phyloP scores from a whole-genome alignment of 2,329 filamentous ascomycete species.

The Berkeleyomyces rouxiae region DNA sequence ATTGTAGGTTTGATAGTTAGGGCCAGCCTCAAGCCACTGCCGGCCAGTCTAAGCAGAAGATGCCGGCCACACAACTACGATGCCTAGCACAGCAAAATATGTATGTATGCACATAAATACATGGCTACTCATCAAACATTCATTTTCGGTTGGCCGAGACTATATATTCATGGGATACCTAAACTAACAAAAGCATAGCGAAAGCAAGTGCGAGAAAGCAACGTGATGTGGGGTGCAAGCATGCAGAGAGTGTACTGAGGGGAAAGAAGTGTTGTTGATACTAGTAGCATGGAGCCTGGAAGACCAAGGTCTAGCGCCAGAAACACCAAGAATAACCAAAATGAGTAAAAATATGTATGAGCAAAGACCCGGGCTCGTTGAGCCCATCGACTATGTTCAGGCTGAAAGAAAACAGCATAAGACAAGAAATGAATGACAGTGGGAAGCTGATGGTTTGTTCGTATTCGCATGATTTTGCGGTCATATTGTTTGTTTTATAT shows the following conservation, averaged over 20 bases:
- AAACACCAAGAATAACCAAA: neutral
- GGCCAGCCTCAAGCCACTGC: too few species aligned
- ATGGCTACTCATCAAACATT: neutral
- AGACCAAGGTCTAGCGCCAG: neutral
- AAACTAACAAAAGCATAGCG: neutral
- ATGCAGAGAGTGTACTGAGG: neutral
- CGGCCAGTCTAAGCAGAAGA: too few species aligned
- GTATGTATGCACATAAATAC: neutral
- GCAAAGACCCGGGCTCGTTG: neutral
- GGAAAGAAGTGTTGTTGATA: neutral
- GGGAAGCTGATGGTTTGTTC: neutral
- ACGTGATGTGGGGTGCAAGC: neutral
- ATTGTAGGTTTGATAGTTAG: too few species aligned
- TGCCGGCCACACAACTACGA: neutral
- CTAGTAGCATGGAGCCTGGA: neutral
- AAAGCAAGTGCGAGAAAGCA: neutral
- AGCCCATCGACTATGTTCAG: neutral
- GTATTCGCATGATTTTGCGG: neutral
- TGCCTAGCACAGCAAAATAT: neutral
- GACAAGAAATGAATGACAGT: neutral
- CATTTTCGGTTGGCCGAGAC: neutral
- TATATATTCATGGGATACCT: neutral
- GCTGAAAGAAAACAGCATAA: neutral
- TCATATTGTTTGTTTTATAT: neutral
- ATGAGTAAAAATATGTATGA: neutral